A percentile compares a stretch with the other conserved stretches of the same genome.
Conservation (phyloP, 1,284 basidiomycete genomes). For the Marasmius tenuissimus region DNA sequence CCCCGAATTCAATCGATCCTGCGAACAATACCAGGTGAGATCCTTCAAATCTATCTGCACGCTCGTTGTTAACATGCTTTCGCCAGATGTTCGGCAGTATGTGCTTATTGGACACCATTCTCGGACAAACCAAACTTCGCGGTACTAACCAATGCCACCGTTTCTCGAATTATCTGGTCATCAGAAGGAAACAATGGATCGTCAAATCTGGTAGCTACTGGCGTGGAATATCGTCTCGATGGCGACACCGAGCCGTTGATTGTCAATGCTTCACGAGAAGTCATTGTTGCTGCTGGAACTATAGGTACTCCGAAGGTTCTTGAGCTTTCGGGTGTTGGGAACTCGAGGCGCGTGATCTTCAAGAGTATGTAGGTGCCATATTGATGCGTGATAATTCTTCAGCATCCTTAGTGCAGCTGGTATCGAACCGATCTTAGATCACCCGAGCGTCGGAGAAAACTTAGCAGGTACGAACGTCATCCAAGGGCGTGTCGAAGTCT, state of each 20-base stretch:
- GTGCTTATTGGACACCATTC: constrained; percentile 19
- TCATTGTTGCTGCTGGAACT: constrained; percentile 27
- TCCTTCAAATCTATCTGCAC: neutral
- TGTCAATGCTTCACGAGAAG: constrained; percentile 18
- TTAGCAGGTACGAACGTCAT: constrained; percentile 20
- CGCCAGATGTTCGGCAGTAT: constrained; percentile 21
- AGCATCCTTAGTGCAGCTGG: constrained; percentile 24
- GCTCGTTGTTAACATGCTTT: neutral
- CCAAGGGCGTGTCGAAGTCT: neutral
- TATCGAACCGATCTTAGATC: constrained; percentile 18
- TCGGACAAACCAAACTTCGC: constrained; percentile 19
- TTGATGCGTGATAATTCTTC: neutral
- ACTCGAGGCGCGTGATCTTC: constrained; percentile 20
- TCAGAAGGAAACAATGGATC: neutral
- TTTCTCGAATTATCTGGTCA: constrained; percentile 24
- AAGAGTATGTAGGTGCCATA: neutral
- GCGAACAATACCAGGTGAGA: constrained; percentile 27
- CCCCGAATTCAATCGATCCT: constrained; percentile 26
- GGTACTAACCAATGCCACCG: constrained; percentile 23
- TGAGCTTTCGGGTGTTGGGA: constrained; percentile 29
- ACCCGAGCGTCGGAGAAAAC: constrained; percentile 29
- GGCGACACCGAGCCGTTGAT: constrained; percentile 6
- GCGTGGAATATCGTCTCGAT: constrained; percentile 17
- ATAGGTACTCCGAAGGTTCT: constrained; percentile 31
- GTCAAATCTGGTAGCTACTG: constrained; percentile 13